Conservation (phyloP, 2,329 filamentous ascomycete species). For the Talaromyces sp. region DNA sequence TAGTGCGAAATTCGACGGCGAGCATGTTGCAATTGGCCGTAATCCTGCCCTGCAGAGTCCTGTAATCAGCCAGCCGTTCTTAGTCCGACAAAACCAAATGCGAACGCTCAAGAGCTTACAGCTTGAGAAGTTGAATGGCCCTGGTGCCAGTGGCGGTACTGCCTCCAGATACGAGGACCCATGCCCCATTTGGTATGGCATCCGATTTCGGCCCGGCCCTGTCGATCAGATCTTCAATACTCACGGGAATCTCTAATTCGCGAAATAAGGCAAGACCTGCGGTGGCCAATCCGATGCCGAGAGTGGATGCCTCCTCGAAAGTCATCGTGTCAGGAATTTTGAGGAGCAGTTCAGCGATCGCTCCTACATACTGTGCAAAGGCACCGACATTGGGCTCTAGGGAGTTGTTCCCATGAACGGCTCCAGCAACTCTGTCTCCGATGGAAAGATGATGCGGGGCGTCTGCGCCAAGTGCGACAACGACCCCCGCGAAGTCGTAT, state of each 20-base stretch:
- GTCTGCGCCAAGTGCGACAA: conserved; percentile 14
- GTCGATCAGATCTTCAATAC: too few relatives aligned
- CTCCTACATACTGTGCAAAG: neutral
- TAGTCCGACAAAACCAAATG: too few relatives aligned
- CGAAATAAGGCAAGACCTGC: neutral
- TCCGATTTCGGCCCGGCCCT: neutral
- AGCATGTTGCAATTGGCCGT: conserved; percentile 49
- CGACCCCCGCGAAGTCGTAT: conserved; percentile 12
- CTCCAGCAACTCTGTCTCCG: conserved; percentile 14
- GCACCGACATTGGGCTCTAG: neutral
- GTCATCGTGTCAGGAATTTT: neutral
- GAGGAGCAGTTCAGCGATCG: neutral
- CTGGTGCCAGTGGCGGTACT: neutral
- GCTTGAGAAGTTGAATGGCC: neutral
- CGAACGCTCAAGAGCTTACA: too few relatives aligned
- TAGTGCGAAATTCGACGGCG: conserved; percentile 46
- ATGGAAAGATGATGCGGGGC: conserved; percentile 14
- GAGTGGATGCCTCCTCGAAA: neutral
- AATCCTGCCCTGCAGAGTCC: conserved; percentile 36
- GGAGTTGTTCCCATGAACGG: conserved; percentile 7
- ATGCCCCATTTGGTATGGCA: neutral
- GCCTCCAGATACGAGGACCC: neutral
- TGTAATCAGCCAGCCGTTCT: too few relatives aligned
- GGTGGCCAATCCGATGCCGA: neutral
- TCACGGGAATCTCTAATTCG: neutral